These are phyloP conservation scores for Salvia miltiorrhiza DNA, from an alignment of 257 asterid genomes.

Conservation along the genomic window DNA sequence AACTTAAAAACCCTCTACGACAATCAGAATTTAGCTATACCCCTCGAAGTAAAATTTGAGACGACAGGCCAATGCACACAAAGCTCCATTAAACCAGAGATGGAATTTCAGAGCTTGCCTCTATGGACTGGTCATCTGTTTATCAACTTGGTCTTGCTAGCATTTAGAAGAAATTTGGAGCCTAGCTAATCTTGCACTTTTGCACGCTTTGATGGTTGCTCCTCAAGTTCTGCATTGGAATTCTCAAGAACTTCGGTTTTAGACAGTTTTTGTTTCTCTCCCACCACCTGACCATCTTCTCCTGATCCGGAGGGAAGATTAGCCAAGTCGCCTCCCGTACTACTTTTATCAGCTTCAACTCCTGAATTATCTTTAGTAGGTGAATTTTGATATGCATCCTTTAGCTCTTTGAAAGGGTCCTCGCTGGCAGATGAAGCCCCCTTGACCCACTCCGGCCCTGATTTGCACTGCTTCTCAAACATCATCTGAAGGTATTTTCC, in stretches of 20 bases:
- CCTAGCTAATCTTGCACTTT: constrained; percentile 39
- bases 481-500: constrained; percentile 78
- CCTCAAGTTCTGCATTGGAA: constrained; percentile 23
- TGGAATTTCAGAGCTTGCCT: neutral
- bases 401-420: constrained; percentile 30
- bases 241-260: constrained; percentile 23
- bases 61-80: constrained; percentile 1
- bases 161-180: constrained; percentile 1
- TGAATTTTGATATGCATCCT: constrained; percentile 32
- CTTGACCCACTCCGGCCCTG: constrained; percentile 50
- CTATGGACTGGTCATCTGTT: neutral
- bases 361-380: constrained; percentile 27
- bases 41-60: neutral
- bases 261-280: constrained; percentile 34
- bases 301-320: constrained; percentile 15
- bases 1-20: neutral
- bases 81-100: neutral
- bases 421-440: constrained; percentile 47
- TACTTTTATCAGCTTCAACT: constrained; percentile 27
- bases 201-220: constrained; percentile 55
- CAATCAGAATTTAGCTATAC: neutral
- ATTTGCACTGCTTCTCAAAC: constrained; percentile 87
- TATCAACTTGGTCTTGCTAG: constrained; percentile 16
- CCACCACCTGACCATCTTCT: constrained; percentile 24
- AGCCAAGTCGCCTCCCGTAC: constrained; percentile 2